These are phyloP conservation scores for Aspergillus texensis DNA, from an alignment of 2,329 filamentous ascomycete genomes.

Conservation along the genomic window DNA sequence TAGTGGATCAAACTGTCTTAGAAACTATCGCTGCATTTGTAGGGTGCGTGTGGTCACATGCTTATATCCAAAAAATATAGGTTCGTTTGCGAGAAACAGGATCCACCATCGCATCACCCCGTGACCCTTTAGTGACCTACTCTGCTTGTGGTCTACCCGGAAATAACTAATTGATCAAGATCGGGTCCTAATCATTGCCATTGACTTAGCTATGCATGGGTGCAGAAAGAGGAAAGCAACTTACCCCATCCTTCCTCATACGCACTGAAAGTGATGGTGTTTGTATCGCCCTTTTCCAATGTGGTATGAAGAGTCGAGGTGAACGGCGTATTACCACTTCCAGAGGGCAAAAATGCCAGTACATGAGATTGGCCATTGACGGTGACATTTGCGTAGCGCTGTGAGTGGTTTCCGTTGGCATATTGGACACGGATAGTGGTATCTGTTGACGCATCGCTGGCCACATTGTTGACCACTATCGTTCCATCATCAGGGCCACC, in stretches of 20 bases:
- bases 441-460: neutral
- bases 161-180: neutral
- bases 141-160: neutral
- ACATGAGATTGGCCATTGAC: neutral
- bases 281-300: neutral
- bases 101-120: too few species aligned
- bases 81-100: too few species aligned
- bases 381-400: neutral
- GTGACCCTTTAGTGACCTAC: too few species aligned
- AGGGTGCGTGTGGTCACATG: neutral
- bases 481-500: conserved; percentile 54
- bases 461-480: conserved; percentile 26
- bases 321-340: neutral
- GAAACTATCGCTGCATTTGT: neutral
- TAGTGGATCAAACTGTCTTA: neutral
- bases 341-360: neutral
- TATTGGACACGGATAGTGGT: neutral
- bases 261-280: neutral
- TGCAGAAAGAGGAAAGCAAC: neutral
- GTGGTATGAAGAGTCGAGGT: neutral
- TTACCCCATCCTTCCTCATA: neutral
- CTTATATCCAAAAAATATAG: neutral
- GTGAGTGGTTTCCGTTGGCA: neutral
- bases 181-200: neutral
- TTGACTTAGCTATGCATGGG: neutral